Percentiles rank a stretch among this genome's conserved stretches.
phyloP scores from a whole-genome alignment of 2,329 filamentous ascomycete genomes.

The Tetracladium maxilliforme region DNA sequence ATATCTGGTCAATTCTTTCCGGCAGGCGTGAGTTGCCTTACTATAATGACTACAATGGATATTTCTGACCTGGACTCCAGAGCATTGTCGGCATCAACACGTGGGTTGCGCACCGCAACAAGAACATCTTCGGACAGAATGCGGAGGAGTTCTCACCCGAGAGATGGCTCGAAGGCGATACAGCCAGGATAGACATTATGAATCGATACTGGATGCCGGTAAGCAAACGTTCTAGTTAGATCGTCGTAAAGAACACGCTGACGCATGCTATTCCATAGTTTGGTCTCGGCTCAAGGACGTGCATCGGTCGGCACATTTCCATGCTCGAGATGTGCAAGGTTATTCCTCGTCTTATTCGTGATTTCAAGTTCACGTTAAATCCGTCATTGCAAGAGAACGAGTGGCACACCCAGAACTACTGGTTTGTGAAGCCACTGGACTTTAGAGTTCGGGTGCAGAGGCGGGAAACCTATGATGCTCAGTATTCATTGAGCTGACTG shows the following conservation, averaged over 20 bases:
- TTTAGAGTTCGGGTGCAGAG: too few relatives aligned
- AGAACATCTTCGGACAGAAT: conserved; percentile 16
- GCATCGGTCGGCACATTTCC: conserved; percentile 26
- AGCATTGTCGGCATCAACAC: conserved; percentile 19
- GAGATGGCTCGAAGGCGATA: conserved; percentile 20
- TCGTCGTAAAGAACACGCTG: too few relatives aligned
- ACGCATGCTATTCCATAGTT: too few relatives aligned
- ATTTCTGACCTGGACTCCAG: conserved; percentile 19
- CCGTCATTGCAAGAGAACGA: too few relatives aligned
- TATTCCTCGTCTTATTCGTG: conserved; percentile 18
- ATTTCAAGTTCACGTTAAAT: too few relatives aligned
- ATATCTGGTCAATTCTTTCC: conserved; percentile 14
- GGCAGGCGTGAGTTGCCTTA: too few relatives aligned
- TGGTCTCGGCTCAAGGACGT: conserved; percentile 23
- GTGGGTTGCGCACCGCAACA: conserved; percentile 19
- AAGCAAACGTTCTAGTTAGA: too few relatives aligned
- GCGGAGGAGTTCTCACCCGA: conserved; percentile 21
- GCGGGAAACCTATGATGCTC: too few relatives aligned
- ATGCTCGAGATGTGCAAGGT: conserved; percentile 26
- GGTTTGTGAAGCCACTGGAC: too few relatives aligned
- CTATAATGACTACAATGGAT: too few relatives aligned
- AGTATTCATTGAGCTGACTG: too few relatives aligned
- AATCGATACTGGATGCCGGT: conserved; percentile 15
- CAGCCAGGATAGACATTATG: conserved; percentile 12
- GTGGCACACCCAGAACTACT: too few relatives aligned